Base-by-base conservation (phyloP, 495 filamentous ascomycete species). In the Penicillium subrubescens region DNA sequence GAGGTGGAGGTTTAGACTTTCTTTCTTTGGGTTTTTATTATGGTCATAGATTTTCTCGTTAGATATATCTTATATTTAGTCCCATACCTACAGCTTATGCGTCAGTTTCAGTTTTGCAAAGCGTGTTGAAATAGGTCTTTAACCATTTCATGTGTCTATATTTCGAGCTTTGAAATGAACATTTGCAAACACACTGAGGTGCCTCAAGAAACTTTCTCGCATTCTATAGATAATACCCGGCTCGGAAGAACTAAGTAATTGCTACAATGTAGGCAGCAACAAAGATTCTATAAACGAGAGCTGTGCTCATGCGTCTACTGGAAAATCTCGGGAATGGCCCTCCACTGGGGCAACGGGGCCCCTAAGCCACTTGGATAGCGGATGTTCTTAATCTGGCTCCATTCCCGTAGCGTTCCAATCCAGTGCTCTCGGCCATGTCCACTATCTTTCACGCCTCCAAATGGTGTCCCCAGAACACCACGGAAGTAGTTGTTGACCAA, bases 401-500 rank as follows among this genome's bases (percentile, higher is more conserved):
- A 61, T 21, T 43, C 46, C 14, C 59, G 44, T 17, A 61, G 21
- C 29, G 59, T 54, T n/a, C 50, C 59, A 54, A 53, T 61, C 35
- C 51, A 62, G 37, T 62, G 50, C 35, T 62, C 60, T 27, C 60
- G 35, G 11, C 60, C 51, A 55, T 54, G 33, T 19, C 35, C 60
- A 62, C 48, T 54, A 19, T 62, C 51, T 44, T 62, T 62, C 35
- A 55, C 60, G 33, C 50, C 50, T 1, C 35, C 60, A 27, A 56
- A 62, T 2, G 50, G 59, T 29, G 59, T 61, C 12, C 50, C 59
- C n/a, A 61, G 50, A 14, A 53, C 48, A 15, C 48, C 59, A 17
- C 59, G 59, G 50, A 41, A 61, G 34, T 54, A 61, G 46, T 61
- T 61, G 21, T 61, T 61, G 39, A 61, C 59, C 7, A 60, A 15